Percentiles rank a stretch among this genome's conserved stretches.
Evolutionary conservation across 176 grass and related monocot genomes (phyloP).

Genomic region (Phoenix roebelenii): DNA sequence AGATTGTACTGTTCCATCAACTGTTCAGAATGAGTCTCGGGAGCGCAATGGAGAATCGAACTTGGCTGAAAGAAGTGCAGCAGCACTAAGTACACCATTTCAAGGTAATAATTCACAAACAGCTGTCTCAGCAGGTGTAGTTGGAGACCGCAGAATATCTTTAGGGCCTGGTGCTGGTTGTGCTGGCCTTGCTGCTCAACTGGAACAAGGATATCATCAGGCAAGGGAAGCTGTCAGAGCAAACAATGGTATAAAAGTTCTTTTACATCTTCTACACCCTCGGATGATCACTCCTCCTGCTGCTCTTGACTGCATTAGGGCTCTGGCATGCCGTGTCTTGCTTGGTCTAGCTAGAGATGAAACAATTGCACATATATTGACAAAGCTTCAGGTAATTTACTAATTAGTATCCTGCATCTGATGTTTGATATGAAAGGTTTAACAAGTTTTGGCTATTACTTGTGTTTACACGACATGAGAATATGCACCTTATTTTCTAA

Average conservation of each 20-base stretch:
- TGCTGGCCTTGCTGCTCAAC: constrained; percentile 91
- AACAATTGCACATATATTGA: constrained; percentile 92
- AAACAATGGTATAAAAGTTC: constrained; percentile 96
- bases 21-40: constrained; percentile 37
- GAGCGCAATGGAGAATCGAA: constrained; percentile 33
- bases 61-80: constrained; percentile 21
- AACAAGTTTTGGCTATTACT: too few species aligned
- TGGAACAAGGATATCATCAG: constrained; percentile 95
- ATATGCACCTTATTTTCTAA: too few species aligned
- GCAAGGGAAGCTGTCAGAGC: constrained; percentile 90
- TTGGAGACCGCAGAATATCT: constrained; percentile 78
- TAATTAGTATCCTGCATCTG: too few species aligned
- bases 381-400: constrained; percentile 72
- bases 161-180: constrained; percentile 79
- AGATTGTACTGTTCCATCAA: constrained; percentile 29
- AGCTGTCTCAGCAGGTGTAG: constrained; percentile 50
- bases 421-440: too few species aligned
- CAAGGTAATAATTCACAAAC: constrained; percentile 23
- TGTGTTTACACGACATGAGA: too few species aligned
- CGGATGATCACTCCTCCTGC: constrained; percentile 83
- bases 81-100: constrained; percentile 9
- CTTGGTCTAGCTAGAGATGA: constrained; percentile 94
- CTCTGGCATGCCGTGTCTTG: constrained; percentile 88
- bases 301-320: constrained; percentile 78
- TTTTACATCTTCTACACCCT: constrained; percentile 82